A percentile compares a stretch with the other conserved stretches of the same genome.
Conservation (phyloP, 2,329 filamentous ascomycete genomes). For the Penicillium sp. region DNA sequence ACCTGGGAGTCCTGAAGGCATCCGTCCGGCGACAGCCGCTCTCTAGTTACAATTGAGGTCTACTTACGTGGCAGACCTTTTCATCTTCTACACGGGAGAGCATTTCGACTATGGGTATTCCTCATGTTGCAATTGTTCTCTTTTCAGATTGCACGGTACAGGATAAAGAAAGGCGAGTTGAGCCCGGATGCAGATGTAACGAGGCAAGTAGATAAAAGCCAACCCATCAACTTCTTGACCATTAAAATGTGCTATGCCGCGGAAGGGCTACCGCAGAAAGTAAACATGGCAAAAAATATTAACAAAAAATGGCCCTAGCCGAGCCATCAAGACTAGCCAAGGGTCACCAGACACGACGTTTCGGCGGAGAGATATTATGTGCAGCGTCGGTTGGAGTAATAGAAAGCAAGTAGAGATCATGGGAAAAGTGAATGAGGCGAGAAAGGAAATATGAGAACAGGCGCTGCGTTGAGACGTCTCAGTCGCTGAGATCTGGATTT, state of each 20-base stretch:
- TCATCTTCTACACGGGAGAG: neutral
- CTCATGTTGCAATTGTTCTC: conserved; percentile 15
- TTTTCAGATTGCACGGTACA: conserved; percentile 11
- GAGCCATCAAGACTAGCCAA: conserved; percentile 17
- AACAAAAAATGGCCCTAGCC: conserved; percentile 7
- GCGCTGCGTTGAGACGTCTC: conserved; percentile 8
- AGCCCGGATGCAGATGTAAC: conserved; percentile 12
- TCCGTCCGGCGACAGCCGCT: neutral
- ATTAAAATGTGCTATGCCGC: neutral
- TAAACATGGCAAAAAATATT: conserved; percentile 10
- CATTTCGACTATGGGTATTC: neutral
- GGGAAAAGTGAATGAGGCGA: conserved; percentile 3
- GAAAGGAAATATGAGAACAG: conserved; percentile 3
- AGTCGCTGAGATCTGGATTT: conserved; percentile 46
- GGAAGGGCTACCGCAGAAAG: neutral
- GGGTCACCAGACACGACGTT: conserved; percentile 7
- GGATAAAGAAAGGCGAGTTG: conserved; percentile 4
- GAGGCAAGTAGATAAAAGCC: conserved; percentile 3
- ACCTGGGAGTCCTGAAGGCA: neutral
- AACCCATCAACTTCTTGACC: neutral
- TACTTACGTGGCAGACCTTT: too few species aligned
- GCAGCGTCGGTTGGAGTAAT: conserved; percentile 14
- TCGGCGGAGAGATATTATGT: conserved; percentile 22
- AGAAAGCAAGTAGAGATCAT: conserved; percentile 15
- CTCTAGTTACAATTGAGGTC: too few species aligned